A percentile compares a stretch with the other conserved stretches of the same genome.
Evolutionary conservation across 148 eudicot genomes (phyloP).

Genomic region (Selenicereus undatus): DNA sequence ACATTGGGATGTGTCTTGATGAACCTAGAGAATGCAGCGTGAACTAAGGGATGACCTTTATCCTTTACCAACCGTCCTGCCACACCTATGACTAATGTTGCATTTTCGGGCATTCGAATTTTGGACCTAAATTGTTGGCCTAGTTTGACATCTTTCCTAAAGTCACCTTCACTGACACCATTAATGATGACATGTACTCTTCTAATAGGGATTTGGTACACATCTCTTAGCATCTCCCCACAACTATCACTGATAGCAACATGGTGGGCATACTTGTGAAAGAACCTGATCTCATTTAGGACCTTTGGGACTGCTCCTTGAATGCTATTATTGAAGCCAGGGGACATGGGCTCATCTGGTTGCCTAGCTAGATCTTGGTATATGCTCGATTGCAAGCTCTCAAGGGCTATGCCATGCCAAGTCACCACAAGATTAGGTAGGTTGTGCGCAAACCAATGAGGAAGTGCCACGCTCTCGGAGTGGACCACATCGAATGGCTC

Average conservation of each 20-base stretch:
- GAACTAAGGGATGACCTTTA: constrained; percentile 67
- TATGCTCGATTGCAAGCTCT: constrained; percentile 62
- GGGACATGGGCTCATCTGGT: constrained; percentile 55
- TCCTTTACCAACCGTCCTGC: constrained; percentile 80
- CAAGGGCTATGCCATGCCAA: constrained; percentile 87
- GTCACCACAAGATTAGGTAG: constrained; percentile 67
- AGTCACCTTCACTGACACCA: constrained; percentile 63
- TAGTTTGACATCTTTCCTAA: constrained; percentile 32
- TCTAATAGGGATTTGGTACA: constrained; percentile 54
- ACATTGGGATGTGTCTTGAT: constrained; percentile 41
- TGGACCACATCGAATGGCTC: constrained; percentile 68
- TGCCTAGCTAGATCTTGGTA: constrained; percentile 63
- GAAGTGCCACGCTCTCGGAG: constrained; percentile 82
- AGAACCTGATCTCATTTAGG: constrained; percentile 69
- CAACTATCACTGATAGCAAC: constrained; percentile 80
- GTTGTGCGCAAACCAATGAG: constrained; percentile 49
- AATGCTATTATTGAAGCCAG: constrained; percentile 48
- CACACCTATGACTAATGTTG: constrained; percentile 59
- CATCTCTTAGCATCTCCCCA: constrained; percentile 64
- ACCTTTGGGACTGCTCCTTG: constrained; percentile 63
- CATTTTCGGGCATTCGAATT: constrained; percentile 56
- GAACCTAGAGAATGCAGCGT: constrained; percentile 52
- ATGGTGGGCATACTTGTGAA: constrained; percentile 65
- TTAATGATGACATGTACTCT: constrained; percentile 77
- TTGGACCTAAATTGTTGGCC: constrained; percentile 51